Conservation (phyloP, 768 basidiomycete genomes). For the Tulasnella sp. region DNA sequence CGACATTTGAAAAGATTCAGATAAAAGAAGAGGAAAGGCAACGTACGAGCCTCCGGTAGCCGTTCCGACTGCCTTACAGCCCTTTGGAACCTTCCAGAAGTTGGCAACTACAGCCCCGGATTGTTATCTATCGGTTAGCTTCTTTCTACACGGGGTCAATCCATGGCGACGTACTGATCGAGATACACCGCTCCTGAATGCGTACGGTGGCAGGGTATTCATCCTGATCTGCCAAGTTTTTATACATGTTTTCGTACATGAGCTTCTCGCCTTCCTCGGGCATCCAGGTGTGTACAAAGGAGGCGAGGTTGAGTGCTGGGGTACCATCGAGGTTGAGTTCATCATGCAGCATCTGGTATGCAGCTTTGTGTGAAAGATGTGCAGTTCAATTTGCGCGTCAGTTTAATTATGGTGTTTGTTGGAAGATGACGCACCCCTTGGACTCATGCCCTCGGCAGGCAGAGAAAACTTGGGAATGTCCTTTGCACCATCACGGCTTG, state of each 20-base stretch:
- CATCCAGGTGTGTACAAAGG: conserved; percentile 59
- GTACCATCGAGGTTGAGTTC: conserved; percentile 46
- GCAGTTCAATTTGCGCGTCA: conserved; percentile 19
- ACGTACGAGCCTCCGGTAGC: conserved; percentile 56
- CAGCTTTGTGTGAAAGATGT: conserved; percentile 17
- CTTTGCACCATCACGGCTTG: not conserved
- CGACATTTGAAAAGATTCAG: not conserved
- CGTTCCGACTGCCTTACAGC: conserved; percentile 48
- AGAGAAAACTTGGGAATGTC: conserved; percentile 5
- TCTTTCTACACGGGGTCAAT: not conserved
- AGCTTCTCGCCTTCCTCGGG: conserved; percentile 41
- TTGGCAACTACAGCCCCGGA: conserved; percentile 48
- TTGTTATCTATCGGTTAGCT: conserved; percentile 14
- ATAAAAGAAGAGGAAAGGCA: not conserved
- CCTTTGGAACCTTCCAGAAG: conserved; percentile 54
- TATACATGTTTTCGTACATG: conserved; percentile 47
- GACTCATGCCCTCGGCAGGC: conserved; percentile 9
- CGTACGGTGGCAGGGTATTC: conserved; percentile 52
- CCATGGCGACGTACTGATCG: conserved; percentile 2
- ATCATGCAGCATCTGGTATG: conserved; percentile 38
- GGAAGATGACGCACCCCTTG: not conserved
- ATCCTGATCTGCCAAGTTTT: conserved; percentile 57
- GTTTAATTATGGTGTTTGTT: too few relatives aligned
- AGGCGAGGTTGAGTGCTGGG: conserved; percentile 43
- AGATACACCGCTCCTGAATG: conserved; percentile 38